Base-by-base conservation (phyloP, 805 yeast species). In the Candida odintsovae region DNA sequence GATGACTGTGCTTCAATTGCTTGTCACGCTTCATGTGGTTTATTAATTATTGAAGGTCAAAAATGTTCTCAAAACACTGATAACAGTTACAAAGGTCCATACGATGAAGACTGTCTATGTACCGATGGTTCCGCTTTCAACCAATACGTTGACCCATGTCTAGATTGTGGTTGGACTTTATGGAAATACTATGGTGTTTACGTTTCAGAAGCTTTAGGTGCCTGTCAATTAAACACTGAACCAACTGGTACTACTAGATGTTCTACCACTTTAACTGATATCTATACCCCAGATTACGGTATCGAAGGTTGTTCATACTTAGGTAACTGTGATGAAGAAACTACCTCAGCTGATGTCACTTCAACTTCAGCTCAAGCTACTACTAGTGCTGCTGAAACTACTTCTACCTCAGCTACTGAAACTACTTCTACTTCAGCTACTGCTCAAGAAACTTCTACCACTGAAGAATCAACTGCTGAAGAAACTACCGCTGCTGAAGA, bases 91-190 rank as follows among this genome's bases (percentile, higher is more conserved):
- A 43, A 51, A 44, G 53, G 50, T 42, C 56, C 56, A 37, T 56
- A 55, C 45, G 50, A 58, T 47, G 41, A 50, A 40, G 41, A 44
- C 22, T 59, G 65, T 49, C 47, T 55, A 44, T 61, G 65, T 52
- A 45, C 50, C 22, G 37, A 40, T 13, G 61, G 44, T 25, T 44
- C 55, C 22, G 31, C 47, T 20, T 61, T 58, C 53, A 42, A 47
- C 38, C 33, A 25, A 15, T 48, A 51, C 41, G 59, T 56, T 38
- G 55, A 53, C n/a, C 54, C 52, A 4, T 67, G 71, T 56, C 51
- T 66, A 41, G 66, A 58, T 28, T 67, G 71, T 58, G 71, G 70
- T 41, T 66, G 69, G 70, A 66, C 69, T 49, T 51, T 67, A 43
- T 67, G 66, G 66, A 48, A 56, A 31, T 62, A 65, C 54, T 66